Evolutionary conservation across 345 rosid species (phyloP).

Genomic region (Arabis hirsuta): DNA sequence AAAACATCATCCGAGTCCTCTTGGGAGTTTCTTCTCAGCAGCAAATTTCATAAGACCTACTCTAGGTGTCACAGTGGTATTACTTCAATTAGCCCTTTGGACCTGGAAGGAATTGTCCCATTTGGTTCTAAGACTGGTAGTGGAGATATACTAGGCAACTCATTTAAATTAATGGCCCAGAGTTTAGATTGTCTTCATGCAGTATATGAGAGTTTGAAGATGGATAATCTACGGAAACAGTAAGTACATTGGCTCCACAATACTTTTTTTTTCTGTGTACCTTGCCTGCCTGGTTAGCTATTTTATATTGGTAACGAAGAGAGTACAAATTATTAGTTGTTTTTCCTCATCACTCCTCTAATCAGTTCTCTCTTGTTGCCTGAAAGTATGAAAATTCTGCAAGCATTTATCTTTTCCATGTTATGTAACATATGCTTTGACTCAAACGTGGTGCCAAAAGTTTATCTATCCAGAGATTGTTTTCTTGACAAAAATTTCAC

Average conservation of each 20-base stretch:
- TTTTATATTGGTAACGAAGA: slow-evolving; percentile 5
- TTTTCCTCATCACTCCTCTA: slow-evolving; percentile 11
- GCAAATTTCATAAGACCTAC: slow-evolving; percentile 81
- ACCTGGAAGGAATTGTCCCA: slow-evolving; percentile 44
- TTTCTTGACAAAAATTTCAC: slow-evolving; percentile 3
- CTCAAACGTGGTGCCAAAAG: neutral
- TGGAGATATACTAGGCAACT: slow-evolving; percentile 44
- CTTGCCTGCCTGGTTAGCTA: slow-evolving; percentile 24
- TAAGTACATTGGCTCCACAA: slow-evolving; percentile 45
- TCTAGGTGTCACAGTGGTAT: slow-evolving; percentile 47
- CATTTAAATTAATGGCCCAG: slow-evolving; percentile 57
- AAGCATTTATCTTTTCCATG: neutral
- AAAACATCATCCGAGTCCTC: slow-evolving; percentile 51
- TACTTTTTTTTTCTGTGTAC: neutral
- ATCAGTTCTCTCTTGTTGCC: slow-evolving; percentile 21
- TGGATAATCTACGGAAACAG: slow-evolving; percentile 89
- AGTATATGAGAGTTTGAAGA: slow-evolving; percentile 87
- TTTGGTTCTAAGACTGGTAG: slow-evolving; percentile 44
- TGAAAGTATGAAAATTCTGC: slow-evolving; percentile 24
- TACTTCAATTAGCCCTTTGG: slow-evolving; percentile 46
- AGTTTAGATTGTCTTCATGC: slow-evolving; percentile 86
- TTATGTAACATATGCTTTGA: slow-evolving; percentile 3
- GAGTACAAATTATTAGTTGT: neutral
- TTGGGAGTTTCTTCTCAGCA: slow-evolving; percentile 88
- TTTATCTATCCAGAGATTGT: slow-evolving; percentile 24